Evolutionary conservation across 768 basidiomycete genomes (phyloP), one percentile per base, ranked within the genome.

Genomic region (Tubosaeta brunneosetosa): DNA sequence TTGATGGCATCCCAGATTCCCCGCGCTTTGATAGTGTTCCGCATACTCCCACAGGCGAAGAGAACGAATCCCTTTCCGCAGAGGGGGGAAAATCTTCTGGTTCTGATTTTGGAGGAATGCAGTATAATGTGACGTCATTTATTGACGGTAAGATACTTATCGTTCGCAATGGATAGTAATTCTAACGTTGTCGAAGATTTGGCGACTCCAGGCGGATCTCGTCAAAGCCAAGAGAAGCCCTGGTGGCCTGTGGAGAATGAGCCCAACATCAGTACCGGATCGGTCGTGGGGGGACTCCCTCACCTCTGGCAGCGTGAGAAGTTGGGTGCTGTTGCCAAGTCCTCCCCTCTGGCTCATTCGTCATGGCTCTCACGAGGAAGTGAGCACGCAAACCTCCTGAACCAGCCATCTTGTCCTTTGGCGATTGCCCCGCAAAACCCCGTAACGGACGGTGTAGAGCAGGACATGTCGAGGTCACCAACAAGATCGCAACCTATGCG

Each of bases 41-140:
- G 8, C 55, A 59, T 31, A 59, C 61, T 26, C 56, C 61, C 36
- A 40, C 45, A 3, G 50, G 47, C 3, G 59, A 55, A 52, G 58
- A 60, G 10, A 57, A 47, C 13, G 50, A 54, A 38, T 17, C 44
- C 7, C 38, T 61, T 38, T 44, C 58, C 44, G 38, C 42, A 3
- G 51, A 56, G n/a, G 55, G 59, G 10, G 55, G 58, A 36, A 57
- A 55, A 38, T 43, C 46, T 40, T 49, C 56, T 19, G 66, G 70
- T 50, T 62, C 67, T 44, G 68, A 72, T 41, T 80, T 81, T n/a
- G 67, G 61, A 11, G 81, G 72, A 13, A 83, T 77, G 0, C 80
- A 78, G 52, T 86, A 82, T 60, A 86, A 88, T 52, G 84, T 88
- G 17, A 88, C 86, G 14, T 88, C 86, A 1, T 88, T 88, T 62